A percentile compares a stretch with the other conserved stretches of the same genome.
phyloP scores from a whole-genome alignment of 805 yeast genomes.

The Pichia phayaonensis region DNA sequence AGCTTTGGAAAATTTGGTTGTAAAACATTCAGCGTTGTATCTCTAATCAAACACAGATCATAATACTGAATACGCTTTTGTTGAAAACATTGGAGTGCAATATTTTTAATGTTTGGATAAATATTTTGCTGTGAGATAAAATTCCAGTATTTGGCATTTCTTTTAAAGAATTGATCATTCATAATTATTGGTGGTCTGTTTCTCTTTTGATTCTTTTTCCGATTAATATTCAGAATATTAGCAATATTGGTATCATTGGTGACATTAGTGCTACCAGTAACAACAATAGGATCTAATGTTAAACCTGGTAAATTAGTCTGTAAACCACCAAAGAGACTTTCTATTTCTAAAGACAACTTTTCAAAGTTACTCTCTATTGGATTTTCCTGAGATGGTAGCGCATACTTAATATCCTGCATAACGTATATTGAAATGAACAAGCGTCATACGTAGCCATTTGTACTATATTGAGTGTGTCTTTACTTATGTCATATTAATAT shows the following conservation, averaged over 20 bases:
- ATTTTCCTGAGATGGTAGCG: too few relatives aligned
- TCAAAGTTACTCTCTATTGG: too few relatives aligned
- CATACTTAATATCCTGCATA: too few relatives aligned
- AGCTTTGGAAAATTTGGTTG: conserved; percentile 4
- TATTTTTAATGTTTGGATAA: neutral
- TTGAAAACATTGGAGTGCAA: neutral
- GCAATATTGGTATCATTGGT: too few relatives aligned
- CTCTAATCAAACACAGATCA: neutral
- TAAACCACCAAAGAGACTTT: neutral
- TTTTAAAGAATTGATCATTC: neutral
- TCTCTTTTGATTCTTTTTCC: neutral
- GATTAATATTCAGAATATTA: too few relatives aligned
- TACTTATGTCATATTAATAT: too few relatives aligned
- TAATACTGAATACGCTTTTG: neutral
- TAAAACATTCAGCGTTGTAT: neutral
- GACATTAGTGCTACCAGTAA: neutral
- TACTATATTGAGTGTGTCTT: too few relatives aligned
- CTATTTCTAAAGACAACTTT: neutral
- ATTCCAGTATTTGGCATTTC: conserved; percentile 1
- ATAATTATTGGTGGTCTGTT: neutral
- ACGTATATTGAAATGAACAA: too few relatives aligned
- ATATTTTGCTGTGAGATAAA: neutral
- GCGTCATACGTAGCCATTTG: too few relatives aligned
- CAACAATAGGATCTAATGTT: neutral
- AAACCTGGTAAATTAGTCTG: neutral